Evolutionary conservation across 257 asterid species (phyloP).

Genomic region (Anisodus acutangulus): DNA sequence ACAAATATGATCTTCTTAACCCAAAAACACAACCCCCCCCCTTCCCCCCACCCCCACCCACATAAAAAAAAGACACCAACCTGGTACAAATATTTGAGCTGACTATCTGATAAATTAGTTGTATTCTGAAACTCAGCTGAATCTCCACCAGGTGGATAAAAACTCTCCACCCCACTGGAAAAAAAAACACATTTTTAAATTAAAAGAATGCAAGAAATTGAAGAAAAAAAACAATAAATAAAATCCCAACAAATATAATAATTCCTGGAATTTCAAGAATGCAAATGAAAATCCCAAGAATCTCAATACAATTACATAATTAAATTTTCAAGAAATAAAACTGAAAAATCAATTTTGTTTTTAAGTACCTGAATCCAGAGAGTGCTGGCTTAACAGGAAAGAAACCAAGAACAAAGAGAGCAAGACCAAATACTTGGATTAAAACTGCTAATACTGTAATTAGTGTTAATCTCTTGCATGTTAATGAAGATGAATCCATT

Average conservation of each 20-base stretch:
- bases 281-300: no score
- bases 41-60: neutral
- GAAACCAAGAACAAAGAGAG: conserved; percentile 70
- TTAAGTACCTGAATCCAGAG: conserved; percentile 67
- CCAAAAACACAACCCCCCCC: neutral
- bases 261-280: neutral
- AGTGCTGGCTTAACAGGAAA: conserved; percentile 86
- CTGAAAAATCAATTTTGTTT: neutral
- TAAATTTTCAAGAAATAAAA: neutral
- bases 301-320: neutral
- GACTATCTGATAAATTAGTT: no score
- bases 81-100: no score
- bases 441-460: conserved; percentile 57
- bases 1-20: neutral
- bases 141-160: conserved; percentile 60
- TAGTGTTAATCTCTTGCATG: conserved; percentile 62
- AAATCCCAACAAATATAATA: no score
- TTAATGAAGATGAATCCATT: conserved; percentile 41
- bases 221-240: neutral
- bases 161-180: conserved; percentile 79
- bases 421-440: conserved; percentile 71
- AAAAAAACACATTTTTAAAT: no score
- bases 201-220: no score
- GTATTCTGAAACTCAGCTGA: conserved; percentile 43
- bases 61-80: no score